Evolutionary conservation across 2,329 filamentous ascomycete species (phyloP).

Genomic region (Paecilomyces niveus): DNA sequence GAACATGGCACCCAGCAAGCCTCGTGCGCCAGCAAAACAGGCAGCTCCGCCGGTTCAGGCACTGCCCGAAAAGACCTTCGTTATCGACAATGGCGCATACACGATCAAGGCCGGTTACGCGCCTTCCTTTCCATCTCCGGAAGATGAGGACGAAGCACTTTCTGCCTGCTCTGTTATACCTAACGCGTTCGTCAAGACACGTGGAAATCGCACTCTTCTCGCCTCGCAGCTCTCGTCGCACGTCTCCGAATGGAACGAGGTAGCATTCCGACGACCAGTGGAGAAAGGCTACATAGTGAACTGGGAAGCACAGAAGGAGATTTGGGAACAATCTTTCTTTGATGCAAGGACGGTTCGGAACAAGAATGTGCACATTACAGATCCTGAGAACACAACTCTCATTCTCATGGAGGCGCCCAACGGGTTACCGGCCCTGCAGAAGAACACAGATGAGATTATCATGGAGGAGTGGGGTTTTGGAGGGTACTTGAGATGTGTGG

Average conservation of each 20-base stretch:
- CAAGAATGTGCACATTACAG: slow-evolving; percentile 33
- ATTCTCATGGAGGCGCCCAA: slow-evolving; percentile 83
- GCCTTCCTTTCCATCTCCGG: slow-evolving; percentile 26
- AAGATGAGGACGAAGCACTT: slow-evolving; percentile 34
- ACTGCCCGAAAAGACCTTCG: slow-evolving; percentile 61
- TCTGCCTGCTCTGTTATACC: slow-evolving; percentile 62
- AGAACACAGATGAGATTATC: slow-evolving; percentile 90
- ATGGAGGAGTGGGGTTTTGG: slow-evolving; percentile 97
- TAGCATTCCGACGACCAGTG: slow-evolving; percentile 77
- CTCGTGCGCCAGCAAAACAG: slow-evolving; percentile 40
- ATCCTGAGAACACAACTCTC: slow-evolving; percentile 74
- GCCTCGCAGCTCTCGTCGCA: slow-evolving; percentile 64
- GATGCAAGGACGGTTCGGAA: slow-evolving; percentile 57
- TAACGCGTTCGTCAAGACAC: slow-evolving; percentile 81
- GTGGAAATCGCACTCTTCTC: slow-evolving; percentile 70
- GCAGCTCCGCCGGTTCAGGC: slow-evolving; percentile 44
- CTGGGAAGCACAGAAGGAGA: slow-evolving; percentile 92
- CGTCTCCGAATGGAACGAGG: slow-evolving; percentile 84
- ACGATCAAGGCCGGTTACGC: slow-evolving; percentile 84
- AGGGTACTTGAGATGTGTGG: slow-evolving; percentile 70
- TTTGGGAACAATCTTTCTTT: slow-evolving; percentile 89
- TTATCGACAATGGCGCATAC: slow-evolving; percentile 90
- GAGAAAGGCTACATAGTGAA: slow-evolving; percentile 94
- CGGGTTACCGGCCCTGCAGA: slow-evolving; percentile 69
- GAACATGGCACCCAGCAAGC: slow-evolving; percentile 27